These are phyloP conservation scores for Breviolum minutum DNA, from an alignment of 73 alveolate species.

Conservation along the genomic window DNA sequence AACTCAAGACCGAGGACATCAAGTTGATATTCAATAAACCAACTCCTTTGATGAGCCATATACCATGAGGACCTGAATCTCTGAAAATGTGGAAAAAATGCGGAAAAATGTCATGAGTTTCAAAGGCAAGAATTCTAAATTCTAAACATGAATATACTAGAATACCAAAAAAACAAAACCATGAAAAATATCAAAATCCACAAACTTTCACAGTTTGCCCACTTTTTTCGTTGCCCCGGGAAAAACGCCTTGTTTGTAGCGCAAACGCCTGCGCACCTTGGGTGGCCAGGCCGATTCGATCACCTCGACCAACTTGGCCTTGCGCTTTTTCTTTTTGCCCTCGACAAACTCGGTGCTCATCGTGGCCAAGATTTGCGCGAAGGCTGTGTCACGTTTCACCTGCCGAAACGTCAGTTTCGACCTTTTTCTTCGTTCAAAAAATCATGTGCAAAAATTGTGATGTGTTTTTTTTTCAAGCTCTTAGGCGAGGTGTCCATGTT, in stretches of 20 bases:
- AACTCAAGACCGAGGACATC: not conserved
- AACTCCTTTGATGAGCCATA: conserved; percentile 6
- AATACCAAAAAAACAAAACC: not conserved
- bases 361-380: not conserved
- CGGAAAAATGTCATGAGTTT: not conserved
- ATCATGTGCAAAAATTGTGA: not conserved
- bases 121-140: not conserved
- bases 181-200: not conserved
- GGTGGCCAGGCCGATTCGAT: conserved; percentile 14
- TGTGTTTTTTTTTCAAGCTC: no score
- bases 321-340: not conserved
- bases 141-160: not conserved
- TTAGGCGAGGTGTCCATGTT: no score
- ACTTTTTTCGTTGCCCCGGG: not conserved
- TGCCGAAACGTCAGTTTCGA: not conserved
- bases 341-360: not conserved
- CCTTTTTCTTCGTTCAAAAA: not conserved
- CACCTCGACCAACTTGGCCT: not conserved
- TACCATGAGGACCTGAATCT: not conserved
- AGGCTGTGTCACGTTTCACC: conserved; percentile 1
- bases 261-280: not conserved
- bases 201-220: not conserved
- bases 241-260: conserved; percentile 15
- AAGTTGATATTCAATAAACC: not conserved
- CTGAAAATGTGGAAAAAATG: not conserved